These are phyloP conservation scores for Prunus fruticosa DNA, from an alignment of 306 rosid genomes.

Conservation along the genomic window DNA sequence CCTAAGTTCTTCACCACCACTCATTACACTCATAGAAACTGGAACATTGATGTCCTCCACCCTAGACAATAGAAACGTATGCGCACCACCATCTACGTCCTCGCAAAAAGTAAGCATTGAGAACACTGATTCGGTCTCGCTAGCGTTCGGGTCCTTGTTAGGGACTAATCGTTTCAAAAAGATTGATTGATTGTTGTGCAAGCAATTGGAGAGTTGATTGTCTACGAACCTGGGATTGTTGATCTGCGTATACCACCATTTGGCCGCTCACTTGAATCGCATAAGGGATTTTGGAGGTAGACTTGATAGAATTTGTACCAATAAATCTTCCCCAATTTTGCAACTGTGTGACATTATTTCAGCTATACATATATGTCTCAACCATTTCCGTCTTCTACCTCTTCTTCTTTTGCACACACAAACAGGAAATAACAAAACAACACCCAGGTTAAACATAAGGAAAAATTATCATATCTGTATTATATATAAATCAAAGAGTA, in stretches of 20 bases:
- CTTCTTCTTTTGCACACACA: background rate
- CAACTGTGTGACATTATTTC: background rate
- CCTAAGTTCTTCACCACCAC: background rate
- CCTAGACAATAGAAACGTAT: background rate
- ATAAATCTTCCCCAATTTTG: background rate
- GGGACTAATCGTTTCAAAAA: background rate
- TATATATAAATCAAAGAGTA: too few species aligned
- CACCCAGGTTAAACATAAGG: too few species aligned
- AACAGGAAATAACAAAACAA: background rate
- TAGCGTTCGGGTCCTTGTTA: background rate
- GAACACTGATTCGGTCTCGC: background rate
- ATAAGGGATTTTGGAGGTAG: background rate
- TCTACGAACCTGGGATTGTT: background rate
- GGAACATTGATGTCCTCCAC: background rate
- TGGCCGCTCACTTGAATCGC: conserved; percentile 1
- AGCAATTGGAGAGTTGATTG: background rate
- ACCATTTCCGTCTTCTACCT: background rate
- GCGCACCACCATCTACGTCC: background rate
- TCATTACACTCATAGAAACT: background rate
- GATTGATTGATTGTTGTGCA: background rate
- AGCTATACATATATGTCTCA: background rate
- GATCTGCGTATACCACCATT: background rate
- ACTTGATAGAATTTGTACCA: background rate
- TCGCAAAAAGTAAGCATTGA: background rate
- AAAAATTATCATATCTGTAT: too few species aligned